A percentile compares a stretch with the other conserved stretches of the same genome.
phyloP scores from a whole-genome alignment of 202 grass and related monocot genomes.

The Panicum virgatum region DNA sequence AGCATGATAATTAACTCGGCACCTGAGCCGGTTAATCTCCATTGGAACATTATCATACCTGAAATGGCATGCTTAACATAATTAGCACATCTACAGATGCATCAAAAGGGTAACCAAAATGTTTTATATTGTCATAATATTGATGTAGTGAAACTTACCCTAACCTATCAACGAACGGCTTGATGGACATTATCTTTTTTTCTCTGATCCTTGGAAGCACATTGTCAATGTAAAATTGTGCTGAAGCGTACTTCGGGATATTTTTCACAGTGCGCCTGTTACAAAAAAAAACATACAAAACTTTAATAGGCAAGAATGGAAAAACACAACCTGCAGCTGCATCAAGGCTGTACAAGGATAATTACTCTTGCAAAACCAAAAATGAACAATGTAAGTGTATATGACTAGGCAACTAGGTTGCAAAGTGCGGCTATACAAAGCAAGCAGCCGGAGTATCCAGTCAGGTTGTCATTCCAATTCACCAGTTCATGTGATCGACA shows the following conservation, averaged over 20 bases:
- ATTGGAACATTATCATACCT: slow-evolving; percentile 99
- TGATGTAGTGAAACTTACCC: slow-evolving; percentile 62
- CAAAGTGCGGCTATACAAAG: not conserved
- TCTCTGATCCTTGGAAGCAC: slow-evolving; percentile 98
- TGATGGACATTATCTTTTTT: slow-evolving; percentile 98
- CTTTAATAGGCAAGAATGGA: not conserved
- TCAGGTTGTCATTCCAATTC: not conserved
- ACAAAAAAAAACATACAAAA: slow-evolving; percentile 17
- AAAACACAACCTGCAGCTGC: slow-evolving; percentile 1
- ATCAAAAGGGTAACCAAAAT: not conserved
- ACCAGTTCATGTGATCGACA: not conserved
- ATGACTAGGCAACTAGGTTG: not conserved
- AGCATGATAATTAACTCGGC: slow-evolving; percentile 97
- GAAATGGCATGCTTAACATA: slow-evolving; percentile 26
- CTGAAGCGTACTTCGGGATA: slow-evolving; percentile 93
- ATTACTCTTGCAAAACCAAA: not conserved
- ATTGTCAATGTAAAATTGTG: slow-evolving; percentile 96
- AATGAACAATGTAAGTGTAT: not conserved
- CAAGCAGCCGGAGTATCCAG: slow-evolving; percentile 18
- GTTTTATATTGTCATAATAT: slow-evolving; percentile 16
- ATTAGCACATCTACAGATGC: slow-evolving; percentile 3
- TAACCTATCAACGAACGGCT: slow-evolving; percentile 94
- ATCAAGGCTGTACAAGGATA: not conserved
- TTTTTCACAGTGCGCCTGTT: slow-evolving; percentile 92
- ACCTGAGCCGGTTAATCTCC: slow-evolving; percentile 92